Base-by-base conservation (phyloP, 768 basidiomycete species). In the Calocybe indica region DNA sequence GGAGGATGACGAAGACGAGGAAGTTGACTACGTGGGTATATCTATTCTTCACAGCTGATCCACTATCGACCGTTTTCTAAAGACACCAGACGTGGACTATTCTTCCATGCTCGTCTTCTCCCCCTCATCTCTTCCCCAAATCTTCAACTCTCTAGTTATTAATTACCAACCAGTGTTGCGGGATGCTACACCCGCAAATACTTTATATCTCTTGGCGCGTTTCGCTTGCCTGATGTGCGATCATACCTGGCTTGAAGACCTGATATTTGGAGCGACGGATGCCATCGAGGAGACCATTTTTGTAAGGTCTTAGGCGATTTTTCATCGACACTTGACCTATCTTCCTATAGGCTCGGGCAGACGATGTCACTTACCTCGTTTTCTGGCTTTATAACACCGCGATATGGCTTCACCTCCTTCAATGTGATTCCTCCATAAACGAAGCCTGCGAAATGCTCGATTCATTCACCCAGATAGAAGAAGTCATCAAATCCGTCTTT, bases 371-470 rank as follows among this genome's bases (percentile, higher is more conserved):
- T 5, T 83, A 81, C 59, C 74, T 95, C 22, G 77, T 93, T 32
- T 98, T 97, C 65, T 99, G 96, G 94, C 68, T 95, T 40, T 90
- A 92, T 67, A 99, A 99, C 63, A 78, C 82, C 13, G 91, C 89
- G 7, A 66, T 92, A 29, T 88, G 95, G 78, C 75, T 98, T 11
- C 92, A 98, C 68, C 79, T 98, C 41, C 75, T 99, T 69, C 82
- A 86, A 48, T 92, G 88, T 58, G 90, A 92, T 62, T 78, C 79
- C 46, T 79, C 85, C 12, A 82, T 92, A 55, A 82, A 78, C 49
- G 80, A 82, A 49, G 79, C 83, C 2, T 94, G 91, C 58, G 88
- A 93, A 55, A 76, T 88, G 64, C 69, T 94, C 38, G 89, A 87
- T 12, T 83, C 91, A 3, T 85, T 94, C 49, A 80, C 82, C 43